phyloP scores from a whole-genome alignment of 164 flowering plant genomes.

The Nymphaea thermarum region DNA sequence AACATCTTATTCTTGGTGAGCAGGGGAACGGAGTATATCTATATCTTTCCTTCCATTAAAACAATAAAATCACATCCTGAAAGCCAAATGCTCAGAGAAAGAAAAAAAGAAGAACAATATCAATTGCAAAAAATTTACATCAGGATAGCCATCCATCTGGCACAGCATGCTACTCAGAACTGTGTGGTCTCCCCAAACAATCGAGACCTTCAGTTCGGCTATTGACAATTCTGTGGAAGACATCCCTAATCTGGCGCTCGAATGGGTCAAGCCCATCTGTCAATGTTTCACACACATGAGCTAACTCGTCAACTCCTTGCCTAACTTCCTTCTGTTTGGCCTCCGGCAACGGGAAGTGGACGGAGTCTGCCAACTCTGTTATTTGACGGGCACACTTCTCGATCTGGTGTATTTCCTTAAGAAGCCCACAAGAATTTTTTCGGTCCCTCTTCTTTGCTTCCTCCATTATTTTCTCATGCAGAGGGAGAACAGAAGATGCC shows the following conservation, averaged over 20 bases:
- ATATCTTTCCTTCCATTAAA: background rate
- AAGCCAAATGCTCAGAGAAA: background rate
- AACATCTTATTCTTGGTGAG: background rate
- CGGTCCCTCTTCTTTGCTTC: slow-evolving; percentile 78
- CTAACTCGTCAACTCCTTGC: slow-evolving; percentile 39
- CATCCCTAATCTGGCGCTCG: slow-evolving; percentile 79
- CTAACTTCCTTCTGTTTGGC: slow-evolving; percentile 56
- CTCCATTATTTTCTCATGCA: slow-evolving; percentile 77
- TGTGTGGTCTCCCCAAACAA: slow-evolving; percentile 23
- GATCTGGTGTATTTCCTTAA: slow-evolving; percentile 68
- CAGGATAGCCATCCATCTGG: background rate
- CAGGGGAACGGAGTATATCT: background rate
- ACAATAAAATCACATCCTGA: background rate
- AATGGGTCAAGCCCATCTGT: slow-evolving; percentile 66
- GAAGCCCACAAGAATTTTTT: slow-evolving; percentile 49
- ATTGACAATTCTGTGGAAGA: slow-evolving; percentile 65
- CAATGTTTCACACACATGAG: slow-evolving; percentile 28
- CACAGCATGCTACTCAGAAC: background rate
- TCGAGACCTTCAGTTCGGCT: slow-evolving; percentile 81
- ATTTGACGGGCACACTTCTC: slow-evolving; percentile 53
- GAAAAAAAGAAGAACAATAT: background rate
- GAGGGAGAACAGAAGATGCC: slow-evolving; percentile 40
- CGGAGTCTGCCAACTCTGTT: slow-evolving; percentile 50
- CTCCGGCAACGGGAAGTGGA: slow-evolving; percentile 55
- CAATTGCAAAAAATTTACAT: background rate